Conservation (phyloP, 805 yeast genomes). For the Starmerella riodocensis region DNA sequence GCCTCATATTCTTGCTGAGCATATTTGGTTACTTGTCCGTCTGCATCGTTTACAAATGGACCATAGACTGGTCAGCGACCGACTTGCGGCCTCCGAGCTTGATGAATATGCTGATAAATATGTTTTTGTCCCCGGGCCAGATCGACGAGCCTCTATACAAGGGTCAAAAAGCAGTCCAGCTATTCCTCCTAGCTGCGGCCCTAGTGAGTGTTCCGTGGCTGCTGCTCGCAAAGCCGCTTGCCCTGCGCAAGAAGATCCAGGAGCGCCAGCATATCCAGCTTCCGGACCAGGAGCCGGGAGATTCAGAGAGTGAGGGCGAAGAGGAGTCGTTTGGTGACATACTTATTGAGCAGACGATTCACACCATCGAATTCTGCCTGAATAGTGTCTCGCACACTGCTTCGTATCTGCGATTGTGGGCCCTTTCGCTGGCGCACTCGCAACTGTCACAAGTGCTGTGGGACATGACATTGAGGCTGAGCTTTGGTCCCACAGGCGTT, state of each 20-base stretch:
- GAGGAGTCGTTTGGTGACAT: slow-evolving; percentile 77
- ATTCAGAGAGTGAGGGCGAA: slow-evolving; percentile 40
- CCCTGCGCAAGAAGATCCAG: slow-evolving; percentile 40
- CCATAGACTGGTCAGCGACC: slow-evolving; percentile 73
- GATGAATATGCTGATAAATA: slow-evolving; percentile 84
- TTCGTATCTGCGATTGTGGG: slow-evolving; percentile 92
- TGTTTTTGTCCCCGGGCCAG: slow-evolving; percentile 88
- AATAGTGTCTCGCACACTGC: slow-evolving; percentile 99
- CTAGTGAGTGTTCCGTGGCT: slow-evolving; percentile 87
- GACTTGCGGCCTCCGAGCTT: slow-evolving; percentile 80
- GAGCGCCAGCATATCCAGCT: slow-evolving; percentile 29
- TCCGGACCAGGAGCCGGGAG: slow-evolving; percentile 1
- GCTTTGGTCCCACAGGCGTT: slow-evolving; percentile 55
- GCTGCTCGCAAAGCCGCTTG: slow-evolving; percentile 69
- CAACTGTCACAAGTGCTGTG: slow-evolving; percentile 90
- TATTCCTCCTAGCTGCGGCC: slow-evolving; percentile 59
- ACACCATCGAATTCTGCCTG: slow-evolving; percentile 92
- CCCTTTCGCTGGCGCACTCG: slow-evolving; percentile 90
- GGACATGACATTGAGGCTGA: slow-evolving; percentile 82
- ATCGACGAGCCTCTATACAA: slow-evolving; percentile 67
- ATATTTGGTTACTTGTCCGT: slow-evolving; percentile 86
- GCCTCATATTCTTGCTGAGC: slow-evolving; percentile 87
- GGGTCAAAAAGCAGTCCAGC: slow-evolving; percentile 70
- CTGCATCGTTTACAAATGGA: slow-evolving; percentile 86
- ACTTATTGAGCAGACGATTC: slow-evolving; percentile 93